phyloP scores from a whole-genome alignment of 495 filamentous ascomycete species.

The Penicillium cinerascens region DNA sequence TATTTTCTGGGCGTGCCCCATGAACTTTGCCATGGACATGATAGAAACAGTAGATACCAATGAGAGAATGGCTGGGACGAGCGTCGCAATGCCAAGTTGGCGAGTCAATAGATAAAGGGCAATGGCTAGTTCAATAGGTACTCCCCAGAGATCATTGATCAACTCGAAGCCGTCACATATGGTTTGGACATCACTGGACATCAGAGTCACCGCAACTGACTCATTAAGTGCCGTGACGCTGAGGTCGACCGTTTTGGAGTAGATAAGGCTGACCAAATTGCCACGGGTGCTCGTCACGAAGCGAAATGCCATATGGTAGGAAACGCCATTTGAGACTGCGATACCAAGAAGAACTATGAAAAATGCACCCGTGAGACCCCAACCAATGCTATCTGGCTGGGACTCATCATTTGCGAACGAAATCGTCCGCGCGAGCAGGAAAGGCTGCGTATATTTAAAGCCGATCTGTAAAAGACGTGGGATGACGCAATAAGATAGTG shows the following conservation, averaged over 20 bases:
- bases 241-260: no score
- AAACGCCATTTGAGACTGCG: constrained; percentile 49
- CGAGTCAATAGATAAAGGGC: constrained; percentile 48
- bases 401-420: constrained; percentile 14
- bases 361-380: constrained; percentile 55
- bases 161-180: constrained; percentile 31
- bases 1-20: no score
- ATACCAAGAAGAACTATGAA: constrained; percentile 52
- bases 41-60: no score
- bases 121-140: constrained; percentile 47
- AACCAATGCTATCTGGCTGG: constrained; percentile 28
- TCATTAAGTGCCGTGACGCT: no score
- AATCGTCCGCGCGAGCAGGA: constrained; percentile 41
- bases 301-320: no score
- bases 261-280: no score
- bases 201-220: constrained; percentile 49
- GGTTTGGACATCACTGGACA: constrained; percentile 52
- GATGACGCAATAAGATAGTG: no score
- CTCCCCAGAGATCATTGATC: constrained; percentile 51
- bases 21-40: no score
- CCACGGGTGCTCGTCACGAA: no score
- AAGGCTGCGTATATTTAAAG: constrained; percentile 55
- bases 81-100: constrained; percentile 41
- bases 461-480: constrained; percentile 1
- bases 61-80: no score